Base-by-base conservation (phyloP, 2,329 filamentous ascomycete species). In the Acephala macrosclerotiorum region DNA sequence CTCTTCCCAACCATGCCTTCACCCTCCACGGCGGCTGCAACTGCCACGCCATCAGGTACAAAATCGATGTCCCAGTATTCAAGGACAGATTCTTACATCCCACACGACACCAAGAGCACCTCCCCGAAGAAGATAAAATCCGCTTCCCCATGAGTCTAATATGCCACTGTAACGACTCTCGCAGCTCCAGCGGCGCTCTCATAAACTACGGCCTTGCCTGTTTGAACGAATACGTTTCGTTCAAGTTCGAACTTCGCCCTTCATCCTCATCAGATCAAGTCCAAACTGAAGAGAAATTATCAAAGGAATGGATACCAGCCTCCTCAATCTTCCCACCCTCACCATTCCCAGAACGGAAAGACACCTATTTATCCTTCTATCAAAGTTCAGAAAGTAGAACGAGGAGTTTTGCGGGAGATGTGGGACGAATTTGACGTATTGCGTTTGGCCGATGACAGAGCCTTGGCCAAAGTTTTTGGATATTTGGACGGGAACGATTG, bases 101-200 rank as follows among this genome's bases (percentile, higher is more conserved):
- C 22, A 57, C 29, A 4, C 20, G 35, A 11, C 20, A 57, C 33
- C 49, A 53, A 53, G 5, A 25, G 3, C 22, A 53, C 18, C 12
- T 53, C 22, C 49, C 49, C 25, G 55, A 57, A 16, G 20, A 25
- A 20, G 20, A 57, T 18, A 35, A 57, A n/a, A 35, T 40, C 20
- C 55, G 55, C n/a, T 57, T 57, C 22, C 55, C 55, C 4, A 36
- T 57, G 29, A 38, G 29, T 5, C 14, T 57, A 1, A 20, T 57
- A 22, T 57, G 55, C 20, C 55, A 57, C 22, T 57, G 55, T 11
- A 57, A 57, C 36, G 33, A 38, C 55, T 57, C 33, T 38, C 55
- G 55, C n/a, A 26, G 35, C 16, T 29, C 33, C 16, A 57, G 2
- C 8, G 55, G 55, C 18, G 29, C 55, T 22, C n/a, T 57, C 1